These are phyloP conservation scores for Spergularia marina DNA, from an alignment of 148 eudicot species.

Conservation along the genomic window DNA sequence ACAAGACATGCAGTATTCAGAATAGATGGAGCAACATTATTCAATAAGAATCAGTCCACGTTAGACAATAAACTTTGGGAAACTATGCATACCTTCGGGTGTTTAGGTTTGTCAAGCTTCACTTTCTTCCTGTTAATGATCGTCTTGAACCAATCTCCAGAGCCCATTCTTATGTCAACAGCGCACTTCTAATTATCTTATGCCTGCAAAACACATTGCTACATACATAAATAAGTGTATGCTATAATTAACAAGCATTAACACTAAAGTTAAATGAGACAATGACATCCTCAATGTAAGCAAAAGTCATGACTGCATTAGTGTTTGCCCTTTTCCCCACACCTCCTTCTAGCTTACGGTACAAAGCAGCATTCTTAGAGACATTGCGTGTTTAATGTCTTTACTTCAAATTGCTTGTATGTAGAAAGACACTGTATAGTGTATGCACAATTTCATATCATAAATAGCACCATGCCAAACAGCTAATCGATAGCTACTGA, in stretches of 20 bases:
- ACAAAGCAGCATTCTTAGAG: too few species aligned
- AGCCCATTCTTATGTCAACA: conserved; percentile 53
- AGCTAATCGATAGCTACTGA: neutral
- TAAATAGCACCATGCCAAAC: neutral
- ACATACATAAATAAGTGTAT: neutral
- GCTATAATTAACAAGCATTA: neutral
- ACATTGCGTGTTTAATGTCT: too few species aligned
- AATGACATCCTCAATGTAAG: neutral
- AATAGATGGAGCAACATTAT: neutral
- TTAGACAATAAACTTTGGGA: neutral
- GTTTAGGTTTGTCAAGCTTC: conserved; percentile 45
- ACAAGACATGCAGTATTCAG: neutral
- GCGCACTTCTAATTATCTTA: conserved; percentile 11
- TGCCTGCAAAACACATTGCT: conserved; percentile 15
- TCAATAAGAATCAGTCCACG: neutral
- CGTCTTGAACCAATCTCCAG: conserved; percentile 83
- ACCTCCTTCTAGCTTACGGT: too few species aligned
- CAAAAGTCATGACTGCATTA: too few species aligned
- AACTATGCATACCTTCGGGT: conserved; percentile 47
- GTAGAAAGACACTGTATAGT: too few species aligned
- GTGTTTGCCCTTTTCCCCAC: too few species aligned
- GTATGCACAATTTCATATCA: neutral
- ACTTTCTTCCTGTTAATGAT: conserved; percentile 64
- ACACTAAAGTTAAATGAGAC: neutral
- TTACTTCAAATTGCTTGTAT: too few species aligned